These are phyloP conservation scores for Dipodascus albidus DNA, from an alignment of 805 yeast species.

Conservation along the genomic window DNA sequence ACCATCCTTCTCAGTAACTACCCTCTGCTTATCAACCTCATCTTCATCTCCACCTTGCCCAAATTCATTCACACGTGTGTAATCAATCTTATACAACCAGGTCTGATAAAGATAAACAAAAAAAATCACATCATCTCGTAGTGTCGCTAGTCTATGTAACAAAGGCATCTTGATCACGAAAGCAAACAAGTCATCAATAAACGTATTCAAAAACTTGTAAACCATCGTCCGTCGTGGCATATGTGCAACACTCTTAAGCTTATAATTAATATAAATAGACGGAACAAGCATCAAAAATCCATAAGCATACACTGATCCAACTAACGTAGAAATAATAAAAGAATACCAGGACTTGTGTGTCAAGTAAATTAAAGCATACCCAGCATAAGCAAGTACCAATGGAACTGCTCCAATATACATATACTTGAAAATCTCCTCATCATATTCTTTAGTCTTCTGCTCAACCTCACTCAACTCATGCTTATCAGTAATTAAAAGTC, in stretches of 20 bases:
- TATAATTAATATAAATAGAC: conserved; percentile 31
- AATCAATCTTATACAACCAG: conserved; percentile 31
- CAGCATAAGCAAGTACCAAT: conserved; percentile 27
- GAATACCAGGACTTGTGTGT: conserved; percentile 34
- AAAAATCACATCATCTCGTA: conserved; percentile 32
- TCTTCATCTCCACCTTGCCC: conserved; percentile 24
- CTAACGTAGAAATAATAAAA: conserved; percentile 29
- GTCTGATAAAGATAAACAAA: conserved; percentile 31
- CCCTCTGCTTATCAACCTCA: conserved; percentile 8
- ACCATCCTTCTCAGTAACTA: background rate
- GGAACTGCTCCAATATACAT: conserved; percentile 29
- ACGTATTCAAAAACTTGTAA: conserved; percentile 31
- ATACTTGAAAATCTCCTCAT: conserved; percentile 30
- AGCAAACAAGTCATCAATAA: conserved; percentile 32
- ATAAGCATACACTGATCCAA: conserved; percentile 32
- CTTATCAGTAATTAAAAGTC: conserved; percentile 24
- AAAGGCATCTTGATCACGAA: conserved; percentile 34
- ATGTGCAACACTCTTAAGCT: conserved; percentile 33
- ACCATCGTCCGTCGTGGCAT: conserved; percentile 32
- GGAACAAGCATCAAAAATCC: conserved; percentile 32
- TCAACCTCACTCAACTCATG: conserved; percentile 28
- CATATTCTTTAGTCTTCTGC: conserved; percentile 31
- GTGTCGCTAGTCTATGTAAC: conserved; percentile 31
- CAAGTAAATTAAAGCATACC: conserved; percentile 28
- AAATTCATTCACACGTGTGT: conserved; percentile 29